Base-by-base conservation (phyloP, 257 asterid genomes). In the Dorcoceras hygrometricum region DNA sequence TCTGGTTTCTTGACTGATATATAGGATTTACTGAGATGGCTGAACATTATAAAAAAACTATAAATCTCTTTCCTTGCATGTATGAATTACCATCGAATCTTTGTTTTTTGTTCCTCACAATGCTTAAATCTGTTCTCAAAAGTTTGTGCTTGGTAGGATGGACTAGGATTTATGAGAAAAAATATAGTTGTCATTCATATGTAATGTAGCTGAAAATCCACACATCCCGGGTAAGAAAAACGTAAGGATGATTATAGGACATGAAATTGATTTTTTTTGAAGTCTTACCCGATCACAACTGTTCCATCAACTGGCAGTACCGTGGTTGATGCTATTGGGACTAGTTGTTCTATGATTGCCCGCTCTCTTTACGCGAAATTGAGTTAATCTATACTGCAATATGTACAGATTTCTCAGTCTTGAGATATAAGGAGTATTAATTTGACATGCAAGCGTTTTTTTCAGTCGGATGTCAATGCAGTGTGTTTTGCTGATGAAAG, bases 401-500 rank as follows among this genome's bases (percentile, higher is more conserved):
- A 39, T 39, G n/a, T 39, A 12, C n/a, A 39, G n/a, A 2, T 34
- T 7, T 39, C n/a, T 39, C 1, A 39, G 50, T 39, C 12, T n/a
- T 8, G 11, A n/a, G 5, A 39, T 39, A 39, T 39, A 8, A 34
- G 16, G 43, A 39, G 50, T 12, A 39, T 39, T 39, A 39, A 39
- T 39, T 11, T 39, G 50, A 12, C 50, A 39, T 39, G 5, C 50
- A 39, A 39, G n/a, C 2, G 11, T 73, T 72, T 74, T 24, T 78
- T 77, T 86, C 97, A 93, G 99, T 80, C 87, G 76, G 99, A 93
- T 83, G 96, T 93, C 56, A 93, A 93, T 81, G 85, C 96, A 67
- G 99, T 93, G 31, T 90, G 99, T 84, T 93, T 90, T 81, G 99
- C 95, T 20, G 99, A 93, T 69, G 99, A 90, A 75, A 85, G 84